phyloP scores from a whole-genome alignment of 1,284 basidiomycete genomes.

The Fomitopsis palustris region DNA sequence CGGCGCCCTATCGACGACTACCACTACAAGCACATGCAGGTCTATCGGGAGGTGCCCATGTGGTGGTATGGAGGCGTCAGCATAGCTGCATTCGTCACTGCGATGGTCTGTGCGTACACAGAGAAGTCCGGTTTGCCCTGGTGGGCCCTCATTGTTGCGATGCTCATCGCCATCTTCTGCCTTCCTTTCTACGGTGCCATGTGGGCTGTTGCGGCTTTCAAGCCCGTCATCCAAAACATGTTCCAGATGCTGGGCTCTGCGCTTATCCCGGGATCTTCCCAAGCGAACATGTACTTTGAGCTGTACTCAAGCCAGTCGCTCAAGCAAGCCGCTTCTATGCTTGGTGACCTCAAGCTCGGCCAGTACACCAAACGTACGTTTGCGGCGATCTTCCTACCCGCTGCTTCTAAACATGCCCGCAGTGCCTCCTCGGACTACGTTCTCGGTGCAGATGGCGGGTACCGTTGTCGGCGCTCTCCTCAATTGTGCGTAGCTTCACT shows the following conservation, averaged over 20 bases:
- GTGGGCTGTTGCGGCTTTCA: constrained; percentile 25
- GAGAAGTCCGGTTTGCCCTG: constrained; percentile 46
- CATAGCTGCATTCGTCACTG: constrained; percentile 40
- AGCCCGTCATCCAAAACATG: constrained; percentile 8
- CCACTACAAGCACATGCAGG: constrained; percentile 6
- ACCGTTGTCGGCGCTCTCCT: constrained; percentile 38
- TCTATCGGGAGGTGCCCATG: constrained; percentile 34
- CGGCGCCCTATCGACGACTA: constrained; percentile 3
- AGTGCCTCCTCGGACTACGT: constrained; percentile 33
- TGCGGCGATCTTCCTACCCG: neutral
- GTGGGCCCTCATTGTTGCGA: constrained; percentile 43
- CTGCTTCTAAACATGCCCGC: neutral
- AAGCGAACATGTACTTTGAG: constrained; percentile 42
- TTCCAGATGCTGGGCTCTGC: constrained; percentile 36
- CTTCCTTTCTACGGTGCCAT: constrained; percentile 35
- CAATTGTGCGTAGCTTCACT: constrained; percentile 19
- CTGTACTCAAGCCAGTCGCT: constrained; percentile 33
- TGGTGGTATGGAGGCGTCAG: constrained; percentile 44
- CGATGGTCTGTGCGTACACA: constrained; percentile 39
- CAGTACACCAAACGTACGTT: constrained; percentile 55
- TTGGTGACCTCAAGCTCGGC: constrained; percentile 42
- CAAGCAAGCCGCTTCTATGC: constrained; percentile 30
- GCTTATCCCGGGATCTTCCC: constrained; percentile 36
- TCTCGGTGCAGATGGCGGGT: constrained; percentile 46
- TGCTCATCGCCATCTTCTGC: constrained; percentile 41